Conservation (phyloP, 352 stramenopile species). For the Pythium phragmiticola region DNA sequence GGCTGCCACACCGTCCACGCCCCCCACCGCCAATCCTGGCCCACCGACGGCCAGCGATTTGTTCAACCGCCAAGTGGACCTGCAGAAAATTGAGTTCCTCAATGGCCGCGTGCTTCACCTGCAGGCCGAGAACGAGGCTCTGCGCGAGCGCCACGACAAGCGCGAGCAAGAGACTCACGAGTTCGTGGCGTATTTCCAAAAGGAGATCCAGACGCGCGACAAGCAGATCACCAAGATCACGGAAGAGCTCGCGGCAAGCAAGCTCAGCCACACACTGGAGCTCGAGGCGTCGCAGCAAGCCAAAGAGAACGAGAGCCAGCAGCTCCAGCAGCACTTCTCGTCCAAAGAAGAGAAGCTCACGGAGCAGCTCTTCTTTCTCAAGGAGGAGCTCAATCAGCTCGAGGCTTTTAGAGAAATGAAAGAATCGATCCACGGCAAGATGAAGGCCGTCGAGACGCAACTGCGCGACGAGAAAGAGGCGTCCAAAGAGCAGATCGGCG, state of each 20-base stretch:
- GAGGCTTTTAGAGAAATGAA: slow-evolving; percentile 73
- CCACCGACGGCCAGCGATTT: slow-evolving; percentile 40
- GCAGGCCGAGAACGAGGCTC: slow-evolving; percentile 74
- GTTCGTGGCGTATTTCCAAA: slow-evolving; percentile 94
- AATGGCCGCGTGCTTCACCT: slow-evolving; percentile 57
- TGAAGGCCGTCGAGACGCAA: slow-evolving; percentile 61
- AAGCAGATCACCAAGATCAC: slow-evolving; percentile 74
- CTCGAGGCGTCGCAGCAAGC: slow-evolving; percentile 46
- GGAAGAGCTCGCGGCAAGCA: slow-evolving; percentile 72
- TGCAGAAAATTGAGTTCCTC: slow-evolving; percentile 62
- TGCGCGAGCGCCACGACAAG: slow-evolving; percentile 81
- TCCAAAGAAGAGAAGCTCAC: slow-evolving; percentile 53
- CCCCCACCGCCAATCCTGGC: neutral
- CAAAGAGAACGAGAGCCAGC: slow-evolving; percentile 46
- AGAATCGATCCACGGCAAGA: slow-evolving; percentile 50
- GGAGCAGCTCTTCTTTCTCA: slow-evolving; percentile 58
- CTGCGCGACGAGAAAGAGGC: slow-evolving; percentile 56
- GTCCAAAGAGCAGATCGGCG: slow-evolving; percentile 49
- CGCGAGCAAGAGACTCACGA: slow-evolving; percentile 93
- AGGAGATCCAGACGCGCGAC: slow-evolving; percentile 87
- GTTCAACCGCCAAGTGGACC: slow-evolving; percentile 70
- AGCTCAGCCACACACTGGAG: slow-evolving; percentile 62
- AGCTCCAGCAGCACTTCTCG: slow-evolving; percentile 43
- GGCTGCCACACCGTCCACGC: neutral
- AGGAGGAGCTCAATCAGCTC: slow-evolving; percentile 66